Evolutionary conservation across 768 basidiomycete species (phyloP).

Genomic region (Leccinum longicurvipes): DNA sequence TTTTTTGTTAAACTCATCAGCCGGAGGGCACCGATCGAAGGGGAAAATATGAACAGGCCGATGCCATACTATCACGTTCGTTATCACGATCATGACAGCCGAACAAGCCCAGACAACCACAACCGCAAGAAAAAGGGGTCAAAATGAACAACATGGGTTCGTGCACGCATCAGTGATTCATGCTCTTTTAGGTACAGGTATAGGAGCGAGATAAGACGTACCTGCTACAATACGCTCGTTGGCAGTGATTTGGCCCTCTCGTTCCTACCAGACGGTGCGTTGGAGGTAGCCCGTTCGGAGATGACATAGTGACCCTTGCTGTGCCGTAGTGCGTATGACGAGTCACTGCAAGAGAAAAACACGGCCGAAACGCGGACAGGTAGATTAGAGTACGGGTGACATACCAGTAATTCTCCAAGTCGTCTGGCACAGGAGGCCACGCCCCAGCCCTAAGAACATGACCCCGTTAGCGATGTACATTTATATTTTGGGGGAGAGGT

Average conservation of each 20-base stretch:
- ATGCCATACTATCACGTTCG: constrained; percentile 48
- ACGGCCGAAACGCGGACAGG: constrained; percentile 11
- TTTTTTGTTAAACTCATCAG: neutral
- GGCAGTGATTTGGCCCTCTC: constrained; percentile 60
- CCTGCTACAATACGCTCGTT: constrained; percentile 67
- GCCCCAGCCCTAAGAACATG: constrained; percentile 48
- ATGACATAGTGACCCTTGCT: constrained; percentile 72
- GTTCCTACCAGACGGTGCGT: constrained; percentile 29
- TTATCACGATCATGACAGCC: neutral
- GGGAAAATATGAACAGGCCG: constrained; percentile 42
- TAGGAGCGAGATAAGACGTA: constrained; percentile 35
- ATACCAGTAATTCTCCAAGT: constrained; percentile 78
- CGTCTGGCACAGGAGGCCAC: constrained; percentile 76
- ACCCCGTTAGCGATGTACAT: neutral
- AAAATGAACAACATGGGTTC: neutral
- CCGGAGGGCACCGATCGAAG: neutral
- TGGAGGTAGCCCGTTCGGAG: constrained; percentile 48
- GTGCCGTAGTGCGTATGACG: neutral
- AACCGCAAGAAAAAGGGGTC: neutral
- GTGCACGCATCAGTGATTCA: constrained; percentile 11
- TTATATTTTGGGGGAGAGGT: neutral
- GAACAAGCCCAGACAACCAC: neutral
- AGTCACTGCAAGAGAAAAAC: neutral
- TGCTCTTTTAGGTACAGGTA: constrained; percentile 13
- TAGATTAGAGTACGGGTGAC: neutral